Conservation (phyloP, 164 flowering plant species). For the Berberis thunbergii region DNA sequence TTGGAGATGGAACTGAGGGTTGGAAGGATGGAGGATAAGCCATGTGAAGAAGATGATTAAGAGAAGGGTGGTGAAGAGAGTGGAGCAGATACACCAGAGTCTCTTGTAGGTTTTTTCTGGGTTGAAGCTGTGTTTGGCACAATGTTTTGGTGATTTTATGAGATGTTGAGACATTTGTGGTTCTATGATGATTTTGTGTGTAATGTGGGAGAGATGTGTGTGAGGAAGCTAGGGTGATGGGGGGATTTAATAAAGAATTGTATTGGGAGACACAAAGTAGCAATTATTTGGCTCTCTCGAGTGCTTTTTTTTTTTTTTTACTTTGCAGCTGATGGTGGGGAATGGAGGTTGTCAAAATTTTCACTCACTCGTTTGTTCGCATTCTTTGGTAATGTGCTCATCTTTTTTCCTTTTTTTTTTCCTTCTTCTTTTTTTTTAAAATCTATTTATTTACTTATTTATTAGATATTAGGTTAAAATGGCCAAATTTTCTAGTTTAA, state of each 20-base stretch:
- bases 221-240: not conserved
- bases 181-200: conserved; percentile 1
- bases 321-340: too few species aligned
- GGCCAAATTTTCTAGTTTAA: too few species aligned
- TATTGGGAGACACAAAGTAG: conserved; percentile 2
- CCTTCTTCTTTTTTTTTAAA: too few species aligned
- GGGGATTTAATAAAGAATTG: conserved; percentile 2
- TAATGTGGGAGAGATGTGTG: not conserved
- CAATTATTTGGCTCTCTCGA: conserved; percentile 8
- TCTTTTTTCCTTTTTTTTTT: too few species aligned
- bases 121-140: conserved; percentile 20
- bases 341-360: too few species aligned
- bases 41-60: conserved; percentile 15
- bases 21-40: conserved; percentile 24
- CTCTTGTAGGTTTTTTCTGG: conserved; percentile 16
- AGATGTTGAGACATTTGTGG: conserved; percentile 17
- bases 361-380: too few species aligned
- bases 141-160: conserved; percentile 20
- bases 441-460: too few species aligned
- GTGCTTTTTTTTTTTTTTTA: too few species aligned
- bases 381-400: too few species aligned
- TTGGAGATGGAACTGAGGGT: conserved; percentile 25
- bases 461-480: too few species aligned
- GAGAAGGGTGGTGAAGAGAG: conserved; percentile 12
- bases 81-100: conserved; percentile 14